phyloP scores from a whole-genome alignment of 1,284 basidiomycete species.

The Phlebopus sp. region DNA sequence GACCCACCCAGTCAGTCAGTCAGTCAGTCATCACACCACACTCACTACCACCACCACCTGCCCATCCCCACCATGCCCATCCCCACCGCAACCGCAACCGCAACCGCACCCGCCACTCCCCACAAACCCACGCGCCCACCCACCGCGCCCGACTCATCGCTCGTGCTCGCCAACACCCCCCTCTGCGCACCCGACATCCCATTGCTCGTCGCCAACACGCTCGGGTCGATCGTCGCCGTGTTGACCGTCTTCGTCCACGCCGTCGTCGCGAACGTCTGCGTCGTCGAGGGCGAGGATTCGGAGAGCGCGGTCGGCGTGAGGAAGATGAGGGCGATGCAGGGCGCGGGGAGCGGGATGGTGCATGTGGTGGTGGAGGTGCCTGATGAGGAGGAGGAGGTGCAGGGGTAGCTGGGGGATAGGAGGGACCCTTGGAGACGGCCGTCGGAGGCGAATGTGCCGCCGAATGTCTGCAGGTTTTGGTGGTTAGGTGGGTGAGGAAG shows the following conservation, averaged over 20 bases:
- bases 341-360: slow-evolving; percentile 63
- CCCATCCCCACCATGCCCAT: neutral
- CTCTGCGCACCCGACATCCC: slow-evolving; percentile 27
- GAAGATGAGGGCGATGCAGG: slow-evolving; percentile 72
- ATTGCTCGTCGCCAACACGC: slow-evolving; percentile 35
- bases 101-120: neutral
- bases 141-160: slow-evolving; percentile 21
- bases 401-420: slow-evolving; percentile 41
- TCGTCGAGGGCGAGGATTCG: slow-evolving; percentile 36
- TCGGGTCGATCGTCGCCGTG: slow-evolving; percentile 43
- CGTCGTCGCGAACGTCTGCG: slow-evolving; percentile 57
- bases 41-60: neutral
- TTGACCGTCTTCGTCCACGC: slow-evolving; percentile 46
- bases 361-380: slow-evolving; percentile 49
- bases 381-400: slow-evolving; percentile 24
- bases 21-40: too few relatives aligned
- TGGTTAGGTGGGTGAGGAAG: too few relatives aligned
- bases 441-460: slow-evolving; percentile 47
- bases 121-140: neutral
- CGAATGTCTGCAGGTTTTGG: slow-evolving; percentile 44
- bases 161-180: slow-evolving; percentile 27
- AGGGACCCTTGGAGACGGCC: slow-evolving; percentile 45
- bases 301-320: slow-evolving; percentile 44
- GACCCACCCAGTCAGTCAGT: too few relatives aligned
- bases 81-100: neutral